Percentiles rank a stretch among this genome's conserved stretches.
Conservation (phyloP, 306 rosid species). For the Cicer bijugum region DNA sequence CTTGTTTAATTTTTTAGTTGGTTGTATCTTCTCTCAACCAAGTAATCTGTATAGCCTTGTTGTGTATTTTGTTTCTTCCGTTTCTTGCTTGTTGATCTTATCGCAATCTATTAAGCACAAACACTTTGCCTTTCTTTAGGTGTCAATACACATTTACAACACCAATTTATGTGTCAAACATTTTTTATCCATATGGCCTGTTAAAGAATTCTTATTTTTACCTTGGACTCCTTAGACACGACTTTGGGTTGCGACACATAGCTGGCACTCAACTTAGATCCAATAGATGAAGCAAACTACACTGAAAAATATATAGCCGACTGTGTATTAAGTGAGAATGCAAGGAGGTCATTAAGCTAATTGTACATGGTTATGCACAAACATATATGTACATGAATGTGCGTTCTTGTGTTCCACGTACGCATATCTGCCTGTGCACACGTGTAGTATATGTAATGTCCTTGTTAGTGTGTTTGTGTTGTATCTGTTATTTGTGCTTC, state of each 20-base stretch:
- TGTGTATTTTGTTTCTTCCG: not conserved
- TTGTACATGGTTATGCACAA: not conserved
- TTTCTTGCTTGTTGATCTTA: not conserved
- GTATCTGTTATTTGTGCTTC: not conserved
- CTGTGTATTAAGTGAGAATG: not conserved
- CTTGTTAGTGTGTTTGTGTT: not conserved
- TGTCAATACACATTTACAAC: not conserved
- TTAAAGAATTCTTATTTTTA: not conserved
- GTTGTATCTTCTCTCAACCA: not conserved
- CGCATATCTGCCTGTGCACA: not conserved
- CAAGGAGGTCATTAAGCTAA: not conserved
- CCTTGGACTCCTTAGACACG: not conserved
- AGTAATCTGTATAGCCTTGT: no score
- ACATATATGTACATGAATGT: not conserved
- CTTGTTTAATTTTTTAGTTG: conserved; percentile 16
- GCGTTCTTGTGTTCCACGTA: not conserved
- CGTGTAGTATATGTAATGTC: not conserved
- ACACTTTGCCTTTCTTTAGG: conserved; percentile 9
- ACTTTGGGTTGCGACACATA: not conserved
- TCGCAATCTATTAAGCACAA: not conserved
- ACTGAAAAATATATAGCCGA: not conserved
- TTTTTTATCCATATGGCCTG: not conserved
- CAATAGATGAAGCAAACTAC: not conserved
- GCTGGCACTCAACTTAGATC: not conserved
- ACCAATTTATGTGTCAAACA: not conserved